Conservation (phyloP, 1,284 basidiomycete genomes). For the Mycena sp. region DNA sequence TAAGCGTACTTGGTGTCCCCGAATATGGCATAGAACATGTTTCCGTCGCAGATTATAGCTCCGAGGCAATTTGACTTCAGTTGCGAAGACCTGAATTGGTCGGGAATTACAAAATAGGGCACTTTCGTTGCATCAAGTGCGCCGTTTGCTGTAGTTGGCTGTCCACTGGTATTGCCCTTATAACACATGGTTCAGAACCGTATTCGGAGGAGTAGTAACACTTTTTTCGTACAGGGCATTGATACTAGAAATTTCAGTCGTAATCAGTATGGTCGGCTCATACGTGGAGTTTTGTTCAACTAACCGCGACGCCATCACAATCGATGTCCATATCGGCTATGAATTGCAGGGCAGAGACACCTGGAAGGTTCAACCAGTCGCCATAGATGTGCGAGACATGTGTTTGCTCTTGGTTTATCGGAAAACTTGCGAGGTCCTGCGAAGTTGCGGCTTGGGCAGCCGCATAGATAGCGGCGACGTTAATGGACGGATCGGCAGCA, state of each 20-base stretch:
- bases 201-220: no score
- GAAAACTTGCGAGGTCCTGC: slow-evolving; percentile 25
- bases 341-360: slow-evolving; percentile 32
- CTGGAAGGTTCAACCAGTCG: slow-evolving; percentile 29
- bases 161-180: slow-evolving; percentile 34
- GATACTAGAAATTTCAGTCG: not conserved
- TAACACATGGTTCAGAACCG: no score
- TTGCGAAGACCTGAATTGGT: slow-evolving; percentile 28
- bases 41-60: slow-evolving; percentile 35
- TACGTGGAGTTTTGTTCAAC: not conserved
- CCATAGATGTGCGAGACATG: slow-evolving; percentile 29
- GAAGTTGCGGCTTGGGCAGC: slow-evolving; percentile 20
- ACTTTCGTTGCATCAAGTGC: slow-evolving; percentile 35
- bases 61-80: slow-evolving; percentile 35
- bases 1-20: slow-evolving; percentile 35
- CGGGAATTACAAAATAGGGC: slow-evolving; percentile 37
- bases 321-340: slow-evolving; percentile 40
- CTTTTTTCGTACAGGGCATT: slow-evolving; percentile 10
- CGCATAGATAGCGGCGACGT: slow-evolving; percentile 24
- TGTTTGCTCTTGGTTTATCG: slow-evolving; percentile 11
- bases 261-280: not conserved
- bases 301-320: slow-evolving; percentile 36
- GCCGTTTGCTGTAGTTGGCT: slow-evolving; percentile 34
- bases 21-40: slow-evolving; percentile 40
- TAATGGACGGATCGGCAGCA: slow-evolving; percentile 29